Evolutionary conservation across 139 green algal genomes (phyloP).

Genomic region (Chlamydomonas incerta): DNA sequence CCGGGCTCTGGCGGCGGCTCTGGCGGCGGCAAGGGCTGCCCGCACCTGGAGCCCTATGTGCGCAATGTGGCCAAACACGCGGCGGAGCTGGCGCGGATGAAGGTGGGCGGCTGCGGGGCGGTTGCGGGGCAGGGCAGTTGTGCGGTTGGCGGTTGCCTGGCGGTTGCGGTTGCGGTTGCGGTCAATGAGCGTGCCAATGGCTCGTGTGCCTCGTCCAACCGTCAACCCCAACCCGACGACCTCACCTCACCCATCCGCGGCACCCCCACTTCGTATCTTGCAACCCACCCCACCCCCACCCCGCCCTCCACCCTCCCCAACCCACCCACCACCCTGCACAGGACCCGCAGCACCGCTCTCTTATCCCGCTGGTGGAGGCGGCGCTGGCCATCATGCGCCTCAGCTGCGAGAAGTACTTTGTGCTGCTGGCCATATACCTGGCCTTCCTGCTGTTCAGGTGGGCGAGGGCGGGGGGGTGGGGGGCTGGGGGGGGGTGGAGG

Average conservation of each 20-base stretch:
- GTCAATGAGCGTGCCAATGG: too few relatives aligned
- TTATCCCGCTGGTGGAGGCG: constrained; percentile 81
- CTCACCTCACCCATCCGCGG: too few relatives aligned
- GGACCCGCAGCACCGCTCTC: constrained; percentile 68
- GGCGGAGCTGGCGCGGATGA: constrained; percentile 58
- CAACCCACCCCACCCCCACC: background rate
- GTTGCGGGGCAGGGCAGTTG: background rate
- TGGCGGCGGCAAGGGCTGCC: background rate
- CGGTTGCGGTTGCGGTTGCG: too few relatives aligned
- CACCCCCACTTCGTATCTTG: background rate
- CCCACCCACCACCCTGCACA: constrained; percentile 25
- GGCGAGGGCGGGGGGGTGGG: background rate
- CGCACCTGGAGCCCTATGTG: background rate
- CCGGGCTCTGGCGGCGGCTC: too few relatives aligned
- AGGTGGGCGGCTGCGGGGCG: constrained; percentile 31
- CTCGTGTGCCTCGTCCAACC: too few relatives aligned
- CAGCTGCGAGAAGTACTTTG: constrained; percentile 86
- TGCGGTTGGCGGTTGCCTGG: too few relatives aligned
- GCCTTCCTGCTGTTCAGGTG: constrained; percentile 80
- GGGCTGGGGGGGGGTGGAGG: background rate
- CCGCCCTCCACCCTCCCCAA: background rate
- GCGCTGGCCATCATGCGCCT: constrained; percentile 88
- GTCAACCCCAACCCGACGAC: too few relatives aligned
- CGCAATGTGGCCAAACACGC: constrained; percentile 59
- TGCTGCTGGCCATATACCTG: constrained; percentile 75